Base-by-base conservation (phyloP, 371 early-diverging fungal species). In the Zychaea mexicana region DNA sequence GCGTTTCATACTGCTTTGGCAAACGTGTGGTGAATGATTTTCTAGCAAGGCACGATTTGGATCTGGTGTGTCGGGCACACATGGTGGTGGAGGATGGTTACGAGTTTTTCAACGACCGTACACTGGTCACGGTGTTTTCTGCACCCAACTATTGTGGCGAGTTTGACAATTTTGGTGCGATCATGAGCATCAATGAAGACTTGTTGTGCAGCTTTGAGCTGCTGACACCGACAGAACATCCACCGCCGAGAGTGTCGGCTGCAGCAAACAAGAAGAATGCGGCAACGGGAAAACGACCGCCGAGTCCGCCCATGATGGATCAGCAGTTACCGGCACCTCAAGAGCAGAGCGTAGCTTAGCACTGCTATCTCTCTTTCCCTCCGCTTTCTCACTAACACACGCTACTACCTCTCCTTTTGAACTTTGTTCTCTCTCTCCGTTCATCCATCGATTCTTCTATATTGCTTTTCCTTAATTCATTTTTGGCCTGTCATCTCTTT, bases 141-240 rank as follows among this genome's bases (percentile, higher is more conserved):
- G 99, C 99, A 5, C 99, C 99, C 42, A 99, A 99, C 79, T 99
- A 99, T 75, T 99, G 99, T 73, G 99, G 99, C 39, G 99, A 98
- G 74, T 99, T 98, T 83, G 97, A 97, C 73, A 99, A 99, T 59
- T 91, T 87, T 72, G 97, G 96, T 9, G 98, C 96, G 0, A 95
- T 98, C 70, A 97, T 99, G 98, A 88, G 92, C 47, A 95, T 99
- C 46, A 95, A 92, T 70, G 93, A 96, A 68, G 93, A 96, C 36
- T 79, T 98, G 38, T 80, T 96, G 61, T 99, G 99, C 77, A 91
- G 91, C 27, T 95, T 96, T 81, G 91, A 94, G 53, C 57, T 81
- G 28, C 62, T 81, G 15, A 74, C 82, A 24, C 82, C 82, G 0
- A 68, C 67, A 22, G 82, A 78, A 46, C 79, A 81, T 63, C 78